Base-by-base conservation (phyloP, 2,329 filamentous ascomycete species). In the Pseudogymnoascus sp. region DNA sequence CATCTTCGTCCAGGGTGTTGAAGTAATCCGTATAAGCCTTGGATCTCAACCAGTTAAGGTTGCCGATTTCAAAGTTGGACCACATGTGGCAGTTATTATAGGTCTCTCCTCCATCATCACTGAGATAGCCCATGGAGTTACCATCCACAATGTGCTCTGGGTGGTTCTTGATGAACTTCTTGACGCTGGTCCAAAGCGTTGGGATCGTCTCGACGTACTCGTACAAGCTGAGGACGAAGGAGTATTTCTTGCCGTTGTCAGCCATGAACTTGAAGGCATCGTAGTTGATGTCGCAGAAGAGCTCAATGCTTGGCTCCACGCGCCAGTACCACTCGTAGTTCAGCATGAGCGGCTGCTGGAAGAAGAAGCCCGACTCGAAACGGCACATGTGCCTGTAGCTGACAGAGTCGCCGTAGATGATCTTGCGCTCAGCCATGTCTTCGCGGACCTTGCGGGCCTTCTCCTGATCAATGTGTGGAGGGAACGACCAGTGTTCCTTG, bases 261-360 rank as follows among this genome's bases (percentile, higher is more conserved):
- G 89, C 88, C 92, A 99, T 97, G 80, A 86, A 92, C 68, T 91
- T 91, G 87, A 99, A 99, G 6, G 95, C 90, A 73, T 99, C 95
- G 77, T 96, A 96, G 77, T 91, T 84, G 72, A 99, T 84, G 74
- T 99, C 95, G 78, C 95, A 99, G 83, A 86, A 97, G 66, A 99
- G 88, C 81, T 98, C 90, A 74, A 99, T 87, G 77, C 90, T 95
- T 70, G 95, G 95, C 82, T 99, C 95, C 12, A 99, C 95, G 70
- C 96, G 91, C 95, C 95, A 99, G 84, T 99, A 99, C 85, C 91
- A 99, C 74, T 99, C 95, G 78, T 96, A 99, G 75, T 98, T 92
- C 76, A 90, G 79, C 90, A 99, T 93, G 69, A 97, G 79, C 31
- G 86, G 84, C 76, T 99, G 95, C 66, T 89, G 91, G 86, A 98